Percentiles rank a stretch among this genome's conserved stretches.
Conservation (phyloP, 805 yeast species). For the Ogataea haglerorum region DNA sequence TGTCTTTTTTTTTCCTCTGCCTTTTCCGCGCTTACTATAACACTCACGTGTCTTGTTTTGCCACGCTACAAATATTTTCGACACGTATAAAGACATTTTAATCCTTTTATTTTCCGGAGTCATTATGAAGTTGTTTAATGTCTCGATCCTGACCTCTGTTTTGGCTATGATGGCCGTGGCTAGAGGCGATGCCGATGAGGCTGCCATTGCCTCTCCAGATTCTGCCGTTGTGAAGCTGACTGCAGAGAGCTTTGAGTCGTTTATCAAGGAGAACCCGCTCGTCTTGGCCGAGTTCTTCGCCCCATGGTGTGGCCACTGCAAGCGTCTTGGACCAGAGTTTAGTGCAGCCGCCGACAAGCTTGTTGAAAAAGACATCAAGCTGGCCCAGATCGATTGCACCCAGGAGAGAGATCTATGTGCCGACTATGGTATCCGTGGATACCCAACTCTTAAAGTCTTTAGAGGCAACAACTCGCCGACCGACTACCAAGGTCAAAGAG, state of each 20-base stretch:
- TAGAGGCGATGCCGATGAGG: conserved; percentile 37
- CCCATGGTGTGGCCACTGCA: conserved; percentile 98
- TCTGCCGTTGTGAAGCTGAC: conserved; percentile 85
- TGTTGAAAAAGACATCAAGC: conserved; percentile 57
- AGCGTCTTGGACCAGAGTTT: conserved; percentile 78
- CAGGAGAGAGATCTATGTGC: conserved; percentile 70
- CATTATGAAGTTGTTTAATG: conserved; percentile 39
- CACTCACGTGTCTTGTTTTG: conserved; percentile 4
- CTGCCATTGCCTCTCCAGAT: conserved; percentile 74
- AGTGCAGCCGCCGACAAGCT: conserved; percentile 66
- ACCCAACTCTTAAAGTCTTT: conserved; percentile 80
- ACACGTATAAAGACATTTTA: not conserved
- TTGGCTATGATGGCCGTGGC: conserved; percentile 35
- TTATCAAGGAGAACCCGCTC: conserved; percentile 67
- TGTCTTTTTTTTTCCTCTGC: not conserved
- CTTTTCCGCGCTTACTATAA: not conserved
- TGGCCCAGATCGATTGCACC: conserved; percentile 86
- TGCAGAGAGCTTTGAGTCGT: conserved; percentile 58
- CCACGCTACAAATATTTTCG: conserved; percentile 1
- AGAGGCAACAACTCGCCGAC: conserved; percentile 48
- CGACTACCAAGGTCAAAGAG: conserved; percentile 84
- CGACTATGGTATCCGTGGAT: conserved; percentile 68
- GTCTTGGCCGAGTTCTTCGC: conserved; percentile 88
- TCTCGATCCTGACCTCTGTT: conserved; percentile 39
- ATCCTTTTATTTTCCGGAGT: not conserved